Conservation (phyloP, 768 basidiomycete species). For the Russula abietina region DNA sequence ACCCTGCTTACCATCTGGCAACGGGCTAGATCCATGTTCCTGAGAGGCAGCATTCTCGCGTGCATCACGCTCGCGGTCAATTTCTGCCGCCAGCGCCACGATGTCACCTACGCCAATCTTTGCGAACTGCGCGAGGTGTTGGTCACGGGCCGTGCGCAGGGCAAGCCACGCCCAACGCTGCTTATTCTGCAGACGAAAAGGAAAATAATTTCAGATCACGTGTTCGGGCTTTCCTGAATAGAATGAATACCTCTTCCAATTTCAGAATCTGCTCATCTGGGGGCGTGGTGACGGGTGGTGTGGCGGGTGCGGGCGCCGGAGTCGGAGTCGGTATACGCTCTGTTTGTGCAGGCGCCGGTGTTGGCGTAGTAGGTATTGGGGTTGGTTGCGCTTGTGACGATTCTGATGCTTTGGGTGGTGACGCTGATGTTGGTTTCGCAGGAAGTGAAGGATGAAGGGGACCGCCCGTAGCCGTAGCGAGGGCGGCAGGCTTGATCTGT, state of each 20-base stretch:
- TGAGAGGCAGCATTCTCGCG: slow-evolving; percentile 29
- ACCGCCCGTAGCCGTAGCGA: slow-evolving; percentile 24
- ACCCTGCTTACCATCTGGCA: slow-evolving; percentile 5
- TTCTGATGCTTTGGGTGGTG: slow-evolving; percentile 29
- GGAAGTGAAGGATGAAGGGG: slow-evolving; percentile 34
- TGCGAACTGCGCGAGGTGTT: slow-evolving; percentile 69
- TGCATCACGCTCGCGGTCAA: slow-evolving; percentile 35
- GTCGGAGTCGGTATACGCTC: slow-evolving; percentile 5
- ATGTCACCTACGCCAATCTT: slow-evolving; percentile 79
- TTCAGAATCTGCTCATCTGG: slow-evolving; percentile 48
- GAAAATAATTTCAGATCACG: slow-evolving; percentile 1
- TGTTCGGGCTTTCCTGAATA: neutral
- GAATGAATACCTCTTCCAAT: slow-evolving; percentile 52
- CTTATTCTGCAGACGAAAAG: slow-evolving; percentile 48
- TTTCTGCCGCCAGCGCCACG: slow-evolving; percentile 31
- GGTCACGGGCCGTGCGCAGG: slow-evolving; percentile 67
- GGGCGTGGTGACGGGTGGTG: slow-evolving; percentile 19
- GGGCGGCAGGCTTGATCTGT: neutral
- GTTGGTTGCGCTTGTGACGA: slow-evolving; percentile 34
- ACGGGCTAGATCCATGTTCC: slow-evolving; percentile 26
- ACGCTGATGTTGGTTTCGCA: slow-evolving; percentile 53
- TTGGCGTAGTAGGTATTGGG: slow-evolving; percentile 6
- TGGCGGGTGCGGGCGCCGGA: slow-evolving; percentile 18
- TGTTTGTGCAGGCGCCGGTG: neutral
- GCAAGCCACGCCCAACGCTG: slow-evolving; percentile 77